Base-by-base conservation (phyloP, 805 yeast genomes). In the Zygosaccharomyces bisporus region DNA sequence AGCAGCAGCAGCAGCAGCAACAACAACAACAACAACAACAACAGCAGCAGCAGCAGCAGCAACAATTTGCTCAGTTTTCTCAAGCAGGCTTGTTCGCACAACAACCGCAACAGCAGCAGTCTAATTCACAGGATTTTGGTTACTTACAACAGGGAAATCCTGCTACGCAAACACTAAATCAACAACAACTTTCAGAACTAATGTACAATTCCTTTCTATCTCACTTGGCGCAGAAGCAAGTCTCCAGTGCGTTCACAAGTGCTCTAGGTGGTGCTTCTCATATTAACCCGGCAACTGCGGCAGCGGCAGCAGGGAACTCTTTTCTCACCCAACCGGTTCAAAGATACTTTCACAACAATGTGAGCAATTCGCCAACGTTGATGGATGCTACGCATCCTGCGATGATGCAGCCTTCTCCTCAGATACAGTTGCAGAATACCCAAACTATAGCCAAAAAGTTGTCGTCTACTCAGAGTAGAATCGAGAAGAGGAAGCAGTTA, bases 381-480 rank as follows among this genome's bases (percentile, higher is more conserved):
- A 41, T 57, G 51, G 63, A 58, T 27, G 45, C 47, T 36, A 45
- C 57, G 33, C 54, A 53, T 40, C 60, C 60, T 31, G 43, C 58
- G 33, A 46, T 49, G 47, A 38, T 47, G 48, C 56, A 50, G 36
- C 54, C 53, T 36, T 51, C 52, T 17, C 55, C 49, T n/a, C 58
- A 51, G 27, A 37, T 45, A 13, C 55, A 54, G 18, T 34, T 41
- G 19, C 54, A 46, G 24, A 35, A 32, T 21, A 39, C 52, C 24
- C 54, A 47, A 14, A 53, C 56, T 13, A 52, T 51, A 18, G 58
- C 55, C 23, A 64, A 64, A 44, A 63, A 57, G 42, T 48, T 63
- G 49, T 63, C 68, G 6, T 57, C 64, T 2, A 61, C 68, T 8
- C 69, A 64, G 44, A 60, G 65, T 40, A 58, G 67, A 47, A 63